A percentile compares a stretch with the other conserved stretches of the same genome.
Conservation (phyloP, 140 eudicot species). For the Bidens hawaiensis region DNA sequence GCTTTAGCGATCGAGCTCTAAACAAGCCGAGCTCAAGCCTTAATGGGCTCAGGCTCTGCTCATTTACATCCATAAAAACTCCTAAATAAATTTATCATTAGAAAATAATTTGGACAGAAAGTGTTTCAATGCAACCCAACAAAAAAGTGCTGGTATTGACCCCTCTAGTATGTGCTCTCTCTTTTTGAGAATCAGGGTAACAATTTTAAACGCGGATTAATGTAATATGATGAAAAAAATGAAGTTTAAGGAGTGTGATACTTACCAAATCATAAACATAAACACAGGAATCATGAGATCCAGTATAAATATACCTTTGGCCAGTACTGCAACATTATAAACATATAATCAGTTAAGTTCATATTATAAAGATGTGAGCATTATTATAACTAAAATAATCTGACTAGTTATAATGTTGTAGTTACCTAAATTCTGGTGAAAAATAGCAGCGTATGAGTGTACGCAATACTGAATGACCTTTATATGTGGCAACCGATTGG, state of each 20-base stretch:
- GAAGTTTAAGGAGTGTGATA: background rate
- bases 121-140: background rate
- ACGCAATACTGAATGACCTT: constrained; percentile 87
- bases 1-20: no score
- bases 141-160: background rate
- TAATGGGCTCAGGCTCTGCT: no score
- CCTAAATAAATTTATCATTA: background rate
- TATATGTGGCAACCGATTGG: constrained; percentile 75
- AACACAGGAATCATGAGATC: constrained; percentile 81
- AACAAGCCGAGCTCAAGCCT: no score
- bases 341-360: background rate
- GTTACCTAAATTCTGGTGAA: constrained; percentile 80
- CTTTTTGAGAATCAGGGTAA: background rate
- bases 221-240: background rate
- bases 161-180: background rate
- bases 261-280: constrained; percentile 86
- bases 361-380: background rate
- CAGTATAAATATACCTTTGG: constrained; percentile 93
- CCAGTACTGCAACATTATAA: constrained; percentile 66
- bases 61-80: no score
- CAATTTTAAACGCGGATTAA: background rate
- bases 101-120: background rate
- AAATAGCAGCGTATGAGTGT: constrained; percentile 90
- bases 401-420: background rate
- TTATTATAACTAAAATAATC: background rate